Evolutionary conservation across 345 rosid species (phyloP).

Genomic region (Salix viminalis): DNA sequence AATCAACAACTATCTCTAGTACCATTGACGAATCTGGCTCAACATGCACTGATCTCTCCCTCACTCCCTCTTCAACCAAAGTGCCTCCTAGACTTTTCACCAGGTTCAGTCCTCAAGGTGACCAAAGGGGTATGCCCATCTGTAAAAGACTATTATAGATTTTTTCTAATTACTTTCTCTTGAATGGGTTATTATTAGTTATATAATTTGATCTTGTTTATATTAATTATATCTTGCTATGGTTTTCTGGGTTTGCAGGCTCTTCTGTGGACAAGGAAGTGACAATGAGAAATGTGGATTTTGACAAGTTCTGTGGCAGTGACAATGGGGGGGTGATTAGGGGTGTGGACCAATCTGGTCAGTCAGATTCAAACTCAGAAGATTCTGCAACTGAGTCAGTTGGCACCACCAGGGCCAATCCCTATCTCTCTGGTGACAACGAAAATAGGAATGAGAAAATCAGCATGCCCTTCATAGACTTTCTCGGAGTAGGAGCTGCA

Average conservation of each 20-base stretch:
- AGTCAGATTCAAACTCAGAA: conserved; percentile 58
- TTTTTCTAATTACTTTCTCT: background rate
- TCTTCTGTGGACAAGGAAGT: conserved; percentile 22
- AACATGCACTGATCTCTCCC: conserved; percentile 56
- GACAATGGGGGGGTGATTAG: conserved; percentile 14
- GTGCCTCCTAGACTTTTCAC: conserved; percentile 16
- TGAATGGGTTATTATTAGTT: background rate
- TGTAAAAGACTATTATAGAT: background rate
- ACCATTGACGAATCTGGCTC: conserved; percentile 47
- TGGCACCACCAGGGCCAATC: conserved; percentile 28
- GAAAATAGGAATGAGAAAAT: conserved; percentile 22
- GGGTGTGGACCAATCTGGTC: conserved; percentile 31
- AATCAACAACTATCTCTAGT: conserved; percentile 41
- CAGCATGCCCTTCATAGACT: conserved; percentile 48
- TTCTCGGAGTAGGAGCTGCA: conserved; percentile 60
- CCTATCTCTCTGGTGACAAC: conserved; percentile 17
- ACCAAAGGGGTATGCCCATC: conserved; percentile 29
- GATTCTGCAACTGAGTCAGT: conserved; percentile 45
- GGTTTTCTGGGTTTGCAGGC: conserved; percentile 20
- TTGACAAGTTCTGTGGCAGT: conserved; percentile 15
- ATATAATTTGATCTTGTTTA: background rate
- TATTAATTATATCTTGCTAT: background rate
- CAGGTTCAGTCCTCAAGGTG: conserved; percentile 14
- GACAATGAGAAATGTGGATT: conserved; percentile 11
- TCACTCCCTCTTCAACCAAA: conserved; percentile 48